A percentile compares a stretch with the other conserved stretches of the same genome.
Evolutionary conservation across 768 basidiomycete genomes (phyloP).

Genomic region (Termitomyces sp.): DNA sequence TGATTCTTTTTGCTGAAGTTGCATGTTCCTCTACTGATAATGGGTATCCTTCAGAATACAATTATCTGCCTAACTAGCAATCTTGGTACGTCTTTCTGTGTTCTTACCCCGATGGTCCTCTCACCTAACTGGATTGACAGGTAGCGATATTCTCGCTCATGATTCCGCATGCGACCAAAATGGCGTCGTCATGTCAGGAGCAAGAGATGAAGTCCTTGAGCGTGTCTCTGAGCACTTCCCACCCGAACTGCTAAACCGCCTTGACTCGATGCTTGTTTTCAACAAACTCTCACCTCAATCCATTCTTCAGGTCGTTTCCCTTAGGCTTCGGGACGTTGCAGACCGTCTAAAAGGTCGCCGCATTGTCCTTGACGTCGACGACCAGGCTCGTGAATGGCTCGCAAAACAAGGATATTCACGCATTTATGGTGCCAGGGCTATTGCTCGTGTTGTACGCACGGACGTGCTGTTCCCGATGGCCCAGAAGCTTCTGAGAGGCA

Average conservation of each 20-base stretch:
- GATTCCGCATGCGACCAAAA: slow-evolving; percentile 51
- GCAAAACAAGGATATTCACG: slow-evolving; percentile 77
- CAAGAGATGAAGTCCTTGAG: slow-evolving; percentile 63
- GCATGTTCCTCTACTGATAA: not conserved
- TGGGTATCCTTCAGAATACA: slow-evolving; percentile 52
- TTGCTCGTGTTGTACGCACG: slow-evolving; percentile 79
- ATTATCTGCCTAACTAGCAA: slow-evolving; percentile 91
- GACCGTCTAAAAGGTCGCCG: slow-evolving; percentile 55
- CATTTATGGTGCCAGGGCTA: slow-evolving; percentile 81
- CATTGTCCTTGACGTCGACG: slow-evolving; percentile 68
- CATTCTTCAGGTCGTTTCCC: slow-evolving; percentile 71
- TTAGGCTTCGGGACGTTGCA: slow-evolving; percentile 73
- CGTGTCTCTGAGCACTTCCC: slow-evolving; percentile 79
- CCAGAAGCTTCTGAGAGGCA: slow-evolving; percentile 71
- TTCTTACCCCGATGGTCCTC: not conserved
- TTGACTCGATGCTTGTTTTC: slow-evolving; percentile 85
- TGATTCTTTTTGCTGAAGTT: not conserved
- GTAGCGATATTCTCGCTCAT: slow-evolving; percentile 69
- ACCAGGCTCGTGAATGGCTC: slow-evolving; percentile 59
- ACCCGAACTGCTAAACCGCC: slow-evolving; percentile 84
- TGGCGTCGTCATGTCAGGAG: slow-evolving; percentile 59
- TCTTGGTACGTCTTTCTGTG: slow-evolving; percentile 42
- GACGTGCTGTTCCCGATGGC: slow-evolving; percentile 82
- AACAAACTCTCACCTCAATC: slow-evolving; percentile 77
- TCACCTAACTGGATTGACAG: slow-evolving; percentile 14